These are phyloP conservation scores for Pleoardoris graminearum DNA, from an alignment of 2,329 filamentous ascomycete genomes.

Conservation along the genomic window DNA sequence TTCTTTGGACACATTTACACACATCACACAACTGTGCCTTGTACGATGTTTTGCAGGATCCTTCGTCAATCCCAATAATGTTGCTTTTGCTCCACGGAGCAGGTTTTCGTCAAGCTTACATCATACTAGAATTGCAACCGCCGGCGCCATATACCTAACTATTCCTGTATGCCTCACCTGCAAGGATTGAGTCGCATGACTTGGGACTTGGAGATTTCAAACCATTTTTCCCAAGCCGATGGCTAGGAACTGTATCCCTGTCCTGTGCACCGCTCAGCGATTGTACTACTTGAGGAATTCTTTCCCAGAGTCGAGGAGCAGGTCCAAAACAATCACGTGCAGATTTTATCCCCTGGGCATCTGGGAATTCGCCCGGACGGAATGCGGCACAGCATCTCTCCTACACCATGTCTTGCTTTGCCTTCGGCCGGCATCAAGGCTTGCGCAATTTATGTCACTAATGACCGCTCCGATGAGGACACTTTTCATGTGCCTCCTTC, in stretches of 20 bases:
- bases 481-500: neutral
- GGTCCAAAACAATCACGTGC: constrained; percentile 3
- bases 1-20: neutral
- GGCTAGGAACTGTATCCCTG: too few species aligned
- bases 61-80: neutral
- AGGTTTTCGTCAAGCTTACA: constrained; percentile 4
- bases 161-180: too few species aligned
- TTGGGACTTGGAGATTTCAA: too few species aligned
- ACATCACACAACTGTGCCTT: neutral
- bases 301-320: too few species aligned
- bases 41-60: neutral
- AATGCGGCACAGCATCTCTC: constrained; percentile 1
- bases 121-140: neutral
- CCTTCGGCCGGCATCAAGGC: neutral
- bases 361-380: too few species aligned
- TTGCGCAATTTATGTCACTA: too few species aligned
- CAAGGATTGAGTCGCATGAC: too few species aligned
- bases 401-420: neutral
- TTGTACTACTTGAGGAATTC: too few species aligned
- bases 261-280: too few species aligned
- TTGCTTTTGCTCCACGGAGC: neutral
- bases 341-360: too few species aligned
- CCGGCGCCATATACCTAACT: neutral
- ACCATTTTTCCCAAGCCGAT: too few species aligned
- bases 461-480: neutral